Conservation (phyloP, 192 early-diverging fungal genomes). For the Coemansia sp. region DNA sequence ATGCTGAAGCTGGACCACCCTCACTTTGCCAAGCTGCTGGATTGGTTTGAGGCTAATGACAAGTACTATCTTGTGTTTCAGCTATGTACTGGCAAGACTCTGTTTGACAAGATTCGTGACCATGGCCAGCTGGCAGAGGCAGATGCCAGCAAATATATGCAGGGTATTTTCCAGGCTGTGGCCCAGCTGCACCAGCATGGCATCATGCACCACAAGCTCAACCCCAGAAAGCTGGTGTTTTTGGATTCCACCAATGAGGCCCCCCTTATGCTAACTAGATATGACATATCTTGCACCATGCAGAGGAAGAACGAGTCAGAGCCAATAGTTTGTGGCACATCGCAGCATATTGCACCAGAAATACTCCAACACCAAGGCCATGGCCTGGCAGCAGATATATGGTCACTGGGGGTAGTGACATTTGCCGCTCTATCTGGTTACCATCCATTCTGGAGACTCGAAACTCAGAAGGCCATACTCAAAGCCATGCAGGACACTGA, state of each 20-base stretch:
- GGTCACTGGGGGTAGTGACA: conserved; percentile 89
- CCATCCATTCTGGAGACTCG: conserved; percentile 62
- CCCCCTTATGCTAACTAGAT: conserved; percentile 79
- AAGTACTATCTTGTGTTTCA: conserved; percentile 75
- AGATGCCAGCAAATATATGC: conserved; percentile 73
- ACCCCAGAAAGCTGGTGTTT: conserved; percentile 88
- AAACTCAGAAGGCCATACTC: conserved; percentile 56
- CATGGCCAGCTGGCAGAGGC: conserved; percentile 75
- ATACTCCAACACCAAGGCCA: conserved; percentile 76
- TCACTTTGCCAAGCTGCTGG: conserved; percentile 79
- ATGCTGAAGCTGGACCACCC: conserved; percentile 78
- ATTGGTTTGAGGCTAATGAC: conserved; percentile 68
- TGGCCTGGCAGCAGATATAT: conserved; percentile 88
- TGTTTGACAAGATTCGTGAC: conserved; percentile 78
- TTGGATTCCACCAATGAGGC: conserved; percentile 56
- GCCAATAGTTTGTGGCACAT: conserved; percentile 82
- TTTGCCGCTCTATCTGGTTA: conserved; percentile 85
- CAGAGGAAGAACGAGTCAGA: conserved; percentile 61
- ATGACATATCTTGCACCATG: conserved; percentile 73
- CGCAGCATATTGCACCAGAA: conserved; percentile 79
- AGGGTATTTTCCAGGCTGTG: conserved; percentile 68
- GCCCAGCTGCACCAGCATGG: conserved; percentile 81
- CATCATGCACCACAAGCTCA: conserved; percentile 80
- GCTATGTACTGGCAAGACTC: conserved; percentile 81
- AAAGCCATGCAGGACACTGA: conserved; percentile 60